Percentiles rank a stretch among this genome's conserved stretches.
Conservation (phyloP, 129 eudicot genomes). For the Smallanthus sonchifolius region DNA sequence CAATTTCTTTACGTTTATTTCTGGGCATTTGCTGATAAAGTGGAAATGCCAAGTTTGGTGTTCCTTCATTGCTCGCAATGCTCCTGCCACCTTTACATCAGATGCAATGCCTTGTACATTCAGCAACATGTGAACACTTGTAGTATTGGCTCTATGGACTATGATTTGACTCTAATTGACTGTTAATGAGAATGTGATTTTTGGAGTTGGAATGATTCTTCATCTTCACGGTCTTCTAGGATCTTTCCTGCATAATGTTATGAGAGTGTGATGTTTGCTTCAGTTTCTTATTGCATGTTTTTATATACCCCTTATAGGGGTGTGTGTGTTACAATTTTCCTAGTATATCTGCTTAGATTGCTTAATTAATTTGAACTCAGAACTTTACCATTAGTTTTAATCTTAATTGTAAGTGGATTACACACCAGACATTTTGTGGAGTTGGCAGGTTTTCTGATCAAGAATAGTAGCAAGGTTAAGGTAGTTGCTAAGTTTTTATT, state of each 20-base stretch:
- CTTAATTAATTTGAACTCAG: background rate
- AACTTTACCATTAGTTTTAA: background rate
- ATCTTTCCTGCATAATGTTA: background rate
- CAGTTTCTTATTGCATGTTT: background rate
- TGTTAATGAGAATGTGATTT: background rate
- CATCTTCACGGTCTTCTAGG: background rate
- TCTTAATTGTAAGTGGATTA: background rate
- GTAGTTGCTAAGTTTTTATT: background rate
- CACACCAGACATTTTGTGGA: background rate
- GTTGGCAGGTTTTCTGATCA: background rate
- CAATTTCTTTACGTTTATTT: background rate
- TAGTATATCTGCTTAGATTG: background rate
- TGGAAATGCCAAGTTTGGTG: background rate
- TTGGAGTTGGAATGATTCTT: background rate
- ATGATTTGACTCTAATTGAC: background rate
- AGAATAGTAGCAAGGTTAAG: background rate
- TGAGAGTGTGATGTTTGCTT: slow-evolving; percentile 1
- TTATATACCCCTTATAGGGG: background rate
- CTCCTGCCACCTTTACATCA: background rate
- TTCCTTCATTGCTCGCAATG: background rate
- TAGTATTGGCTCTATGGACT: background rate
- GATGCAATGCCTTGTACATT: background rate
- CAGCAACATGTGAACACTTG: background rate
- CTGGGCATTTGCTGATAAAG: background rate
- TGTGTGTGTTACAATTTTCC: background rate